Evolutionary conservation across 208 protist species (phyloP).

Genomic region (Leishmania turanica): DNA sequence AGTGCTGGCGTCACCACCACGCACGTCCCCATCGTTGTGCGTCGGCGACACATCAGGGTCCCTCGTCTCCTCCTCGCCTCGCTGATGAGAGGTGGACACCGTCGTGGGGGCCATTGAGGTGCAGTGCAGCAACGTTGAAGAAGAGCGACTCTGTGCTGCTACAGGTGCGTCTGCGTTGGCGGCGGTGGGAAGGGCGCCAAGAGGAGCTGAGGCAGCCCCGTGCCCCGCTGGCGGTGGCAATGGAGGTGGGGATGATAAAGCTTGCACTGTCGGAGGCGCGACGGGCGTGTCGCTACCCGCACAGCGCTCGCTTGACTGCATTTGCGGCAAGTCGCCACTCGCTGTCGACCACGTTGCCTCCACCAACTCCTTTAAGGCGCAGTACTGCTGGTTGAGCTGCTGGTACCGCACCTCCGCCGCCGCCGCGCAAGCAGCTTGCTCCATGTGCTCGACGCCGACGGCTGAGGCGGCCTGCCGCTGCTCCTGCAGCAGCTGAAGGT

Average conservation of each 20-base stretch:
- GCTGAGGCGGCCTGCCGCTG: not conserved
- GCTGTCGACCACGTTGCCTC: not conserved
- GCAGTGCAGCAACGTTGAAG: not conserved
- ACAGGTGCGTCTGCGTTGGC: not conserved
- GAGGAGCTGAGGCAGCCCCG: not conserved
- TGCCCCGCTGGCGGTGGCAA: not conserved
- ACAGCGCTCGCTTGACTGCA: not conserved
- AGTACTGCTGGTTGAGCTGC: slow-evolving; percentile 2
- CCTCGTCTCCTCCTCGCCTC: not conserved
- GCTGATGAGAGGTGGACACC: not conserved
- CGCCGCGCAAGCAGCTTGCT: not conserved
- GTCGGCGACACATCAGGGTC: not conserved
- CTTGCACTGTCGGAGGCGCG: not conserved
- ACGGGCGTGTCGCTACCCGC: not conserved
- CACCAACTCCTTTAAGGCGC: slow-evolving; percentile 5
- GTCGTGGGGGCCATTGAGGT: not conserved
- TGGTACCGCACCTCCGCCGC: slow-evolving; percentile 6
- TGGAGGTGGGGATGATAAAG: not conserved
- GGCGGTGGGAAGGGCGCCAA: not conserved
- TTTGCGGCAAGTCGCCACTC: not conserved
- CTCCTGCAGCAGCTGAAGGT: slow-evolving; percentile 15
- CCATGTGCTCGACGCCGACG: not conserved
- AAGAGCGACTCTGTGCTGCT: not conserved
- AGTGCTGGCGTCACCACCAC: not conserved
- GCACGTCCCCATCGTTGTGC: not conserved